These are phyloP conservation scores for Trichoderma sp. DNA, from an alignment of 2,329 filamentous ascomycete genomes.

Conservation along the genomic window DNA sequence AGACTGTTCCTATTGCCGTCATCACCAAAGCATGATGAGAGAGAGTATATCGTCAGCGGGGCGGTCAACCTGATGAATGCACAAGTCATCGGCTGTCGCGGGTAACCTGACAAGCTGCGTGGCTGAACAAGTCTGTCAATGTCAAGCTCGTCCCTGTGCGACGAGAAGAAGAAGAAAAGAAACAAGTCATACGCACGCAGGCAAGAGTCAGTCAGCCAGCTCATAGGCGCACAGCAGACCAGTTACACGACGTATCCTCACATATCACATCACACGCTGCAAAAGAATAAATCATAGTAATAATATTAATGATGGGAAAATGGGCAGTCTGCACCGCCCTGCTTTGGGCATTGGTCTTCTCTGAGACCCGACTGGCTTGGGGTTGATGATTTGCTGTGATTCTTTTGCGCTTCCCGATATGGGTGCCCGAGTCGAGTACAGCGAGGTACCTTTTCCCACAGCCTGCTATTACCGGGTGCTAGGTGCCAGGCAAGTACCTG, in stretches of 20 bases:
- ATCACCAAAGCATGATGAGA: neutral
- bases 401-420: neutral
- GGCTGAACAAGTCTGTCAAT: neutral
- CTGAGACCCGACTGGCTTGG: neutral
- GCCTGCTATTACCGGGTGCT: neutral
- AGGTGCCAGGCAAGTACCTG: neutral
- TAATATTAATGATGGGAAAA: neutral
- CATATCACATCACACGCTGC: neutral
- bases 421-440: neutral
- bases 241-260: neutral
- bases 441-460: neutral
- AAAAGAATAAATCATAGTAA: neutral
- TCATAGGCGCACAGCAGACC: slow-evolving; percentile 1
- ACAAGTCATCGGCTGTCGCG: neutral
- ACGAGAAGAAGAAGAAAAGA: neutral
- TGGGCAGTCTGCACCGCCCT: neutral
- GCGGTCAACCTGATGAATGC: neutral
- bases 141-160: neutral
- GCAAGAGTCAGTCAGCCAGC: slow-evolving; percentile 10
- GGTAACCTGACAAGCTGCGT: neutral
- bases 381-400: neutral
- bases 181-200: slow-evolving; percentile 11
- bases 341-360: neutral
- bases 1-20: neutral
- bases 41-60: neutral